Evolutionary conservation across 208 protist genomes (phyloP).

Genomic region (Trypanosoma scelopori): DNA sequence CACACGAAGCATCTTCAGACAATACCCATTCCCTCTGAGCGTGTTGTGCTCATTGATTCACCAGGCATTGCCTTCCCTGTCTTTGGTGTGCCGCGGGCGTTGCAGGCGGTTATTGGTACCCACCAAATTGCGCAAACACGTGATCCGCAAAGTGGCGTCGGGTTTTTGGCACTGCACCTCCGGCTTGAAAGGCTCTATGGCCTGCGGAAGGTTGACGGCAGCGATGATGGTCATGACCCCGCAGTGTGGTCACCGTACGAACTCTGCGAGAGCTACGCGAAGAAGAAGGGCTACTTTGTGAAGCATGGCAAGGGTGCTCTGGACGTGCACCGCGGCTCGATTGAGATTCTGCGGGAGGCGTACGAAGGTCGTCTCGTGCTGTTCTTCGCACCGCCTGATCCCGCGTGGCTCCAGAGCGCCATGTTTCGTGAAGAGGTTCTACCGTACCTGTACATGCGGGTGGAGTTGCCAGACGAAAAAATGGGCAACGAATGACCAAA

Average conservation of each 20-base stretch:
- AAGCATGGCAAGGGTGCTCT: conserved; percentile 80
- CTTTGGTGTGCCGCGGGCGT: conserved; percentile 59
- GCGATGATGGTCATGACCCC: conserved; percentile 36
- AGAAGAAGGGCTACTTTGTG: conserved; percentile 86
- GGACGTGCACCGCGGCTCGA: conserved; percentile 90
- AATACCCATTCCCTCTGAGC: conserved; percentile 84
- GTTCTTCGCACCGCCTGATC: conserved; percentile 82
- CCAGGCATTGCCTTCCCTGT: conserved; percentile 94
- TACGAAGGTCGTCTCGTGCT: conserved; percentile 84
- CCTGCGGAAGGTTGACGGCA: conserved; percentile 67
- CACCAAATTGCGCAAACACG: conserved; percentile 96
- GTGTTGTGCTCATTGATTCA: conserved; percentile 93
- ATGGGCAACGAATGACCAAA: neutral
- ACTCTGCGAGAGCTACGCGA: conserved; percentile 92
- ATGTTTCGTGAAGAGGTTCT: conserved; percentile 44
- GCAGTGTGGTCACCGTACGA: conserved; percentile 85
- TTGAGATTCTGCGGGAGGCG: conserved; percentile 87
- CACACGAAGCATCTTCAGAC: conserved; percentile 98
- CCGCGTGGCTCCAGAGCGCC: conserved; percentile 50
- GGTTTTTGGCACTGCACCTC: conserved; percentile 91
- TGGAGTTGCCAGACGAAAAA: neutral
- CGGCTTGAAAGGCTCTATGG: conserved; percentile 90
- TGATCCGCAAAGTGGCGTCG: conserved; percentile 93
- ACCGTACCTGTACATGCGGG: conserved; percentile 36
- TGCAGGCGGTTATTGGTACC: conserved; percentile 95